A percentile compares a stretch with the other conserved stretches of the same genome.
Conservation (phyloP, 352 stramenopile genomes). For the Albugo laibachii region DNA sequence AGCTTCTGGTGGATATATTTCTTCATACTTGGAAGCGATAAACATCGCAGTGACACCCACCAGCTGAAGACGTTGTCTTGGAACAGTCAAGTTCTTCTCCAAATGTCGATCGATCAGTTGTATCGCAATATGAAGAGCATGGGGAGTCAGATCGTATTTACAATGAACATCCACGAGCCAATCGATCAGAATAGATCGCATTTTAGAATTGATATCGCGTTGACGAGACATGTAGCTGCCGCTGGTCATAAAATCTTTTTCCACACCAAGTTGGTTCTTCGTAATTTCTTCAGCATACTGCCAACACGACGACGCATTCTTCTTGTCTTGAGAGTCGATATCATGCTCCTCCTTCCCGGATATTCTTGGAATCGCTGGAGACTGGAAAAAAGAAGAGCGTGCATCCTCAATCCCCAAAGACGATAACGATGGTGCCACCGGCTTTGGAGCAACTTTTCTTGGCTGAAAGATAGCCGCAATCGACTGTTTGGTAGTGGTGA, state of each 20-base stretch:
- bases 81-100: slow-evolving; percentile 41
- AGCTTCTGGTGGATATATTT: slow-evolving; percentile 89
- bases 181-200: slow-evolving; percentile 98
- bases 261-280: slow-evolving; percentile 46
- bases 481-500: background rate
- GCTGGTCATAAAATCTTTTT: slow-evolving; percentile 14
- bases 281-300: slow-evolving; percentile 74
- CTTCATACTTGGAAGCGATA: slow-evolving; percentile 95
- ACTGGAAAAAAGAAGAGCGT: background rate
- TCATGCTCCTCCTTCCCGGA: slow-evolving; percentile 18
- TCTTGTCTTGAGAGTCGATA: slow-evolving; percentile 56
- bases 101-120: slow-evolving; percentile 69
- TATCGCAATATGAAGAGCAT: slow-evolving; percentile 74
- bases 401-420: background rate
- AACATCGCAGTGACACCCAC: slow-evolving; percentile 92
- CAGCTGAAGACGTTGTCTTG: slow-evolving; percentile 84
- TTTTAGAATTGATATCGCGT: slow-evolving; percentile 97
- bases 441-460: background rate
- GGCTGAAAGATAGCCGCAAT: too few species aligned
- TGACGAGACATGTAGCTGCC: slow-evolving; percentile 56
- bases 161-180: slow-evolving; percentile 92
- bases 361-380: background rate
- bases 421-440: background rate
- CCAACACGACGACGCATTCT: slow-evolving; percentile 36
- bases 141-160: slow-evolving; percentile 59